phyloP scores from a whole-genome alignment of 179 eudicot genomes.

The Drosera spatulata region DNA sequence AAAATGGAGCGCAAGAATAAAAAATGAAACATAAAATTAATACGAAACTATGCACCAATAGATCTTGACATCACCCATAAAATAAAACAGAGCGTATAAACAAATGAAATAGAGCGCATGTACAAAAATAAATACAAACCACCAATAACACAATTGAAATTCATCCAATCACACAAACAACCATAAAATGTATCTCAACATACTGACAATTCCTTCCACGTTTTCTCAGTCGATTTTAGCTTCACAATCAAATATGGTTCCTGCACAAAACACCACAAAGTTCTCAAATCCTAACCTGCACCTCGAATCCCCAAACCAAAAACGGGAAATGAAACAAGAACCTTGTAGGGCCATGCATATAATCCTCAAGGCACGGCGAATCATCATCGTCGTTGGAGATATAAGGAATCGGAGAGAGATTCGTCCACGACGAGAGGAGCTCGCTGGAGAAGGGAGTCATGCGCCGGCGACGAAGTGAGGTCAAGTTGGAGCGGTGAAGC shows the following conservation, averaged over 20 bases:
- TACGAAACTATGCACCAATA: too few relatives aligned
- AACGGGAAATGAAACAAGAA: background rate
- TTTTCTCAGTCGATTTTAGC: slow-evolving; percentile 88
- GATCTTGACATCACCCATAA: too few relatives aligned
- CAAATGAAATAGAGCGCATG: too few relatives aligned
- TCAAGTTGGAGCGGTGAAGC: slow-evolving; percentile 12
- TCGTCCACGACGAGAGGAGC: slow-evolving; percentile 1
- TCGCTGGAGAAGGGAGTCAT: background rate
- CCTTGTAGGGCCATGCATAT: slow-evolving; percentile 31
- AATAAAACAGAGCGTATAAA: too few relatives aligned
- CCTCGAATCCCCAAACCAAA: background rate
- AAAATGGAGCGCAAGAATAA: too few relatives aligned
- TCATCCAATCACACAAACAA: too few relatives aligned
- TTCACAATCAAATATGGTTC: slow-evolving; percentile 82
- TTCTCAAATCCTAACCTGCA: background rate
- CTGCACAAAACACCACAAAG: slow-evolving; percentile 19
- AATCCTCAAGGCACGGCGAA: slow-evolving; percentile 15
- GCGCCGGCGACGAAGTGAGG: slow-evolving; percentile 1
- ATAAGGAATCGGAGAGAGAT: slow-evolving; percentile 1
- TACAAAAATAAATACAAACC: too few relatives aligned
- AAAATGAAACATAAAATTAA: too few relatives aligned
- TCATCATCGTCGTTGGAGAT: too few relatives aligned
- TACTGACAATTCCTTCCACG: slow-evolving; percentile 95
- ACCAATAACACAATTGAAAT: too few relatives aligned
- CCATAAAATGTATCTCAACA: background rate